Evolutionary conservation across 2,329 filamentous ascomycete genomes (phyloP), one percentile per base, ranked within the genome.

Genomic region (Cladosporium sp.): DNA sequence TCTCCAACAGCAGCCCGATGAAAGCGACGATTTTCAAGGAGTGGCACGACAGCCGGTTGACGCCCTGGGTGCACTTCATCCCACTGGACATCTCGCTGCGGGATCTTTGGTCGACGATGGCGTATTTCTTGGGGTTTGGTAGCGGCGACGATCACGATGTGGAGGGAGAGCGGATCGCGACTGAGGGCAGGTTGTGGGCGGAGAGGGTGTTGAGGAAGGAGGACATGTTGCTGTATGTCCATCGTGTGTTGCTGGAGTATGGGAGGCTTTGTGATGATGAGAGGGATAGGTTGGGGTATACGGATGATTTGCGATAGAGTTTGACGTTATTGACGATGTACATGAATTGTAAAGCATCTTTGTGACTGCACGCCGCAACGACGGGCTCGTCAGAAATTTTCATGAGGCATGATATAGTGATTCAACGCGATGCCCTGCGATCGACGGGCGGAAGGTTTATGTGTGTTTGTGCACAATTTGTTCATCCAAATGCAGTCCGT

Each of bases 1-100:
- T 53, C 1, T 54, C 50, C 9, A 62, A 60, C 9, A 62, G 60
- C 5, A 44, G 58, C n/a, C 59, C 59, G 2, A 56, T 70, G 41
- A 70, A 70, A 52, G 64, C 65, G 36, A 68, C 67, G 2, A 56
- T 69, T n/a, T 62, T 67, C 47, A 54, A 64, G 49, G 67, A 68
- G 51, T 70, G 67, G 66, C 65, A 69, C 52, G 67, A 70, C 41
- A 61, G 62, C 18, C 58, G 67, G 4, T 53, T 69, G 9, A 47
- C 67, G 7, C 62, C 67, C 0, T 70, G 67, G 67, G 56, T 63
- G 22, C 67, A 70, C 44, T 68, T 67, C 43, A 58, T 69, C 3
- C 65, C 67, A 1, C 57, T 65, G 56, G 58, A 63, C 43, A 63
- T 60, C 30, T 59, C 57, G 4, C 58, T 60, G 30, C 54, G 56